Base-by-base conservation (phyloP, 345 rosid species). In the Physaria fendleri region DNA sequence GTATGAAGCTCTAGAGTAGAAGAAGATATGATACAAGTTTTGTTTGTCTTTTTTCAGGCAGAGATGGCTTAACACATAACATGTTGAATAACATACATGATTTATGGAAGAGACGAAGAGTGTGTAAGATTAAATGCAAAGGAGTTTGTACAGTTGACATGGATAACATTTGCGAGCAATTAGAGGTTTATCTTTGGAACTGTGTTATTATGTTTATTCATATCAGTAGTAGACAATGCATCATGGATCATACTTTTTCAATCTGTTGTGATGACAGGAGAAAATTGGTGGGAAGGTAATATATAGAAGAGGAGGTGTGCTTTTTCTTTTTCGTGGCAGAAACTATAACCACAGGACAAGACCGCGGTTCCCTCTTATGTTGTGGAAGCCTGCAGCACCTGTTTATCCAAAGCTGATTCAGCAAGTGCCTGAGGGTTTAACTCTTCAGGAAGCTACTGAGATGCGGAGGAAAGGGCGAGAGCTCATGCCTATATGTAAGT, bases 141-240 rank as follows among this genome's bases (percentile, higher is more conserved):
- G 98, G 98, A 74, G 98, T 84, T 45, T 86, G 99, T 61, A 83
- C 99, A 1, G 97, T 88, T 2, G 99, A 86, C 73, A 88, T 93
- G 95, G 81, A 83, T 59, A 93, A 80, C 66, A 85, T 93, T 56
- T 86, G 90, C 74, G 79, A 88, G 68, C 94, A 86, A 61, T 51
- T 93, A 68, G 99, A 88, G 97, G 96, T 92, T 50, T 39, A 43
- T 50, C 32, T 44, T 50, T 32, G 11, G 22, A 39, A 18, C 41
- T 1, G 17, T 30, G 33, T 16, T 27, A 8, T 13, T 62, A 10
- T 30, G 3, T 22, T 2, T 20, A 2, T 15, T 60, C 9, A 2
- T 62, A 16, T 28, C 13, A 34, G 45, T 18, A 34, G 45, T n/a
- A 16, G 34, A 28, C 20, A 65, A 10, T 38, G 20, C 2, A 8